Conservation (phyloP, 139 green algal species). For the Coelastrella sp. region DNA sequence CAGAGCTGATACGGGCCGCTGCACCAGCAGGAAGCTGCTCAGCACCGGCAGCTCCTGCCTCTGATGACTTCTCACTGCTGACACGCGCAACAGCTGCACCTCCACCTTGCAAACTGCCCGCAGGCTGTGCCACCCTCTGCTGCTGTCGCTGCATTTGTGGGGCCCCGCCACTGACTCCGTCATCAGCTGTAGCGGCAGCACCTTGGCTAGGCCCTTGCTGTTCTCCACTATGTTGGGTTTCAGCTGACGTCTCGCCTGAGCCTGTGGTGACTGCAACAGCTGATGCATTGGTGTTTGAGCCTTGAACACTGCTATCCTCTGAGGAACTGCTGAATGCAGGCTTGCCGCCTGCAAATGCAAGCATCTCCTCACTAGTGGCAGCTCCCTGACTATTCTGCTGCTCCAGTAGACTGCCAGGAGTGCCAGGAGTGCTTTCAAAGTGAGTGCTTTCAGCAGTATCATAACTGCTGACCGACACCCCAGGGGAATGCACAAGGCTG, state of each 20-base stretch:
- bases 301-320: background rate
- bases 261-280: background rate
- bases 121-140: background rate
- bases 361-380: background rate
- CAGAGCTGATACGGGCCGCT: background rate
- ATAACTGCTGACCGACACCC: constrained; percentile 19
- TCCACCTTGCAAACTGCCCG: background rate
- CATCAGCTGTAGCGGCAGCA: no score
- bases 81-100: background rate
- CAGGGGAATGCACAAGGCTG: background rate
- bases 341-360: background rate
- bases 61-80: background rate
- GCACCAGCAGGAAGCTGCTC: background rate
- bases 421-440: constrained; percentile 42
- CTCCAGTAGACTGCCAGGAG: background rate
- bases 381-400: constrained; percentile 19
- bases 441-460: constrained; percentile 34
- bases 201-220: no score
- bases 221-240: background rate
- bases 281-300: background rate
- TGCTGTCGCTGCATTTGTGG: background rate
- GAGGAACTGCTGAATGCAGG: background rate
- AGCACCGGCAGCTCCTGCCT: background rate
- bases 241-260: background rate
- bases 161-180: no score